Base-by-base conservation (phyloP, 257 asterid species). In the Gentiana dahurica region DNA sequence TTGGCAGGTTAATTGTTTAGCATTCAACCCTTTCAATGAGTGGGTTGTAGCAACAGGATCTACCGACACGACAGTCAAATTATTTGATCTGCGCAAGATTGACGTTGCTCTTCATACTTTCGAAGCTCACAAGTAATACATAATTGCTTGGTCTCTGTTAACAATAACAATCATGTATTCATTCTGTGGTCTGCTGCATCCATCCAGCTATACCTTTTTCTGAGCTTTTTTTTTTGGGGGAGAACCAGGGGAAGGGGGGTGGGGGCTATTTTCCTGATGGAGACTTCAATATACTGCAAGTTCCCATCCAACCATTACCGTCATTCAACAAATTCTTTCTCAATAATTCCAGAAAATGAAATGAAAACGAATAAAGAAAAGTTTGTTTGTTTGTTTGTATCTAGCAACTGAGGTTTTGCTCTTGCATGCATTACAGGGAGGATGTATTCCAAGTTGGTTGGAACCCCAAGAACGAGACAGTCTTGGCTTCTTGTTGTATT, bases 401-500 rank as follows among this genome's bases (percentile, higher is more conserved):
- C 24, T 15, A 15, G 24, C 24, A 15, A 15, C 24, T 15, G 24
- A 15, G 24, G 24, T 55, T 52, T 38, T 43, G 46, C 39, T 15
- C 24, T 39, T 43, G 57, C 33, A 49, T 46, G 41, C 43, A 10
- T 73, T 48, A 64, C 74, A 90, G 96, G 79, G 96, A 90, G 83
- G 98, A 84, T 70, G 98, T 90, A 62, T 87, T 90, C 81, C 98
- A 90, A 71, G 95, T 90, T 55, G 96, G 96, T n/a, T 90, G 98
- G 98, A 90, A 82, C 70, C 98, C 94, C 3, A 87, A 90, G 78
- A 82, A 81, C 10, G 98, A 90, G 79, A 87, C 96, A 51, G 71
- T 90, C 72, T 75, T 90, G 66, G 95, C 96, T 60, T 90, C 98
- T 70, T 90, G 94, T 55, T 90, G 98, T 68, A 95, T 87, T 51